Base-by-base conservation (phyloP, 1,284 basidiomycete species). In the Irpex sp. region DNA sequence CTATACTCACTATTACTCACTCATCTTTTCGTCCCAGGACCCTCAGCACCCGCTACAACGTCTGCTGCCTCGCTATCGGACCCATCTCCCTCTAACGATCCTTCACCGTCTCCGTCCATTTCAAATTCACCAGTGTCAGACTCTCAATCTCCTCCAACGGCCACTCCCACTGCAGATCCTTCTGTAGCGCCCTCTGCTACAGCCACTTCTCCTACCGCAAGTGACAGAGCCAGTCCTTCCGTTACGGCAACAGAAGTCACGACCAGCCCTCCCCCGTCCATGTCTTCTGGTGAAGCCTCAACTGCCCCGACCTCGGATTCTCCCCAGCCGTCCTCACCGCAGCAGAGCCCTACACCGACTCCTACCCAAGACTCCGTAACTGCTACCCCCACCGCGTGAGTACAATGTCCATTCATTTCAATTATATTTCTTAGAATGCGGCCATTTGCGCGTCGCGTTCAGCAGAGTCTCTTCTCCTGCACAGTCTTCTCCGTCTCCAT, bases 231-330 rank as follows among this genome's bases (percentile, higher is more conserved):
- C 37, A 34, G 26, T 57, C 21, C 59, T 37, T 21, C 59, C n/a
- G 51, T 5, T 11, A 19, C 51, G 19, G 15, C 17, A 54, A 31
- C 17, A 60, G n/a, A 21, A 34, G 48, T 6, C 13, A 21, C 26
- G 34, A 8, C 55, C 2, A 47, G 36, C 34, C 38, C 59, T n/a
- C 38, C 60, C 17, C 37, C 47, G 60, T 68, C 66, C 49, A 62
- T 56, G 57, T 61, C 67, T 56, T 62, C 61, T 15, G 26, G 9
- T 17, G 37, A 55, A 19, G 52, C 58, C 31, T 62, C 66, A 21
- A 19, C 63, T 49, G 58, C 58, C 61, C 59, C 62, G 52, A 64
- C 65, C 38, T 63, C 67, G 5, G 38, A 57, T 49, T 69, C 63
- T 13, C 49, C 65, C 57, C 60, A 64, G 19, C 58, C 64, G 49